phyloP scores from a whole-genome alignment of 805 yeast species.

The Yarrowia sp. region DNA sequence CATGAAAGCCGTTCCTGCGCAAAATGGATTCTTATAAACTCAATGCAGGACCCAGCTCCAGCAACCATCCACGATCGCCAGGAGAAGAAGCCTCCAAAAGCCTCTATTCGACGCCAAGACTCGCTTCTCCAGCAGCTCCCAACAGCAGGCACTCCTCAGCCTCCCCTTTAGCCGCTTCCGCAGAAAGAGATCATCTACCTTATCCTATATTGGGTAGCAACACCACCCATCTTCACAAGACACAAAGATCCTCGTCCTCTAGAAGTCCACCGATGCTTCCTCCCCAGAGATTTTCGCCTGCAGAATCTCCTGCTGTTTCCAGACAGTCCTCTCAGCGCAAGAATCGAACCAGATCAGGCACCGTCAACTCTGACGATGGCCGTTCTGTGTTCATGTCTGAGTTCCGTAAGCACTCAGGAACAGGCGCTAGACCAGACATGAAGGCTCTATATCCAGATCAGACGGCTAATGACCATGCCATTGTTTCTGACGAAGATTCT shows the following conservation, averaged over 20 bases:
- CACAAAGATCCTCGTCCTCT: conserved; percentile 12
- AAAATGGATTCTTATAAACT: conserved; percentile 27
- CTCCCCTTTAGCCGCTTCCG: background rate
- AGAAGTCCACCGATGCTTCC: conserved; percentile 1
- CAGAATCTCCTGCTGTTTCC: conserved; percentile 1
- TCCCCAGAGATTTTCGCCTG: background rate
- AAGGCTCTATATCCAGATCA: conserved; percentile 1
- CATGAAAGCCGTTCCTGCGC: conserved; percentile 32
- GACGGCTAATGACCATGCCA: background rate
- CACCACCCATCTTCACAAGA: background rate
- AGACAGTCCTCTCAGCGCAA: conserved; percentile 1
- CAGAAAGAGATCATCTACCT: conserved; percentile 14
- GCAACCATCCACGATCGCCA: conserved; percentile 6
- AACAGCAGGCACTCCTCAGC: background rate
- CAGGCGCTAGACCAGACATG: conserved; percentile 11
- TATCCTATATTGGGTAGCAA: background rate
- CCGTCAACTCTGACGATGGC: conserved; percentile 16
- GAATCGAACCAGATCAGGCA: conserved; percentile 9
- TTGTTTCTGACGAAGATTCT: conserved; percentile 14
- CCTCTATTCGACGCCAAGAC: background rate
- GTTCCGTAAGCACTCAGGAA: conserved; percentile 19
- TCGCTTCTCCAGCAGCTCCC: background rate
- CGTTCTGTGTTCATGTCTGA: conserved; percentile 19
- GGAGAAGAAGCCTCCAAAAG: background rate
- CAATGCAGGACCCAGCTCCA: conserved; percentile 16